Evolutionary conservation across 2,329 filamentous ascomycete genomes (phyloP), one percentile per base, ranked within the genome.

Genomic region (Claviceps pazoutovae): DNA sequence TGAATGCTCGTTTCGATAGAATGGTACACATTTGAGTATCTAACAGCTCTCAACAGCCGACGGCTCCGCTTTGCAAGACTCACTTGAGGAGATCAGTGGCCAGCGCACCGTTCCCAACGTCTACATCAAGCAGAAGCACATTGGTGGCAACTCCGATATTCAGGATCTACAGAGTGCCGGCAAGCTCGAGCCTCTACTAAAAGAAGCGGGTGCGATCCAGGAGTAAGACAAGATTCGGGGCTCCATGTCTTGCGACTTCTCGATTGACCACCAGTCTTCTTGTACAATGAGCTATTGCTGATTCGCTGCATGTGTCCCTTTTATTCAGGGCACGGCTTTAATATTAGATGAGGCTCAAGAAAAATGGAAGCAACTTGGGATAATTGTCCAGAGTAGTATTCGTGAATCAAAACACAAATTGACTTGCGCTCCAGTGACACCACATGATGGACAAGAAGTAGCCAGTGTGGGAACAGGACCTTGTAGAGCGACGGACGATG

Each of bases 51-150:
- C 2, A 19, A 14, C 19, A 94, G 88, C 83, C 57, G 91, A 97
- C 64, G 91, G 93, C 58, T 67, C 72, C 58, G 89, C 75, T 13
- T 80, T 98, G 63, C 93, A 98, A 75, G 75, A 81, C 58, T 88
- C 89, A 26, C 86, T 98, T 55, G 69, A 79, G 59, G 78, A 91
- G 57, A 79, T 97, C 62, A 88, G 82, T 53, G 76, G 79, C 67
- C 93, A 98, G 77, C 77, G 82, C 63, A 91, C 87, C 62, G 93
- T 98, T 5, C 93, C 93, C 62, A 97, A 97, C 75, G 86, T 95
- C 73, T 97, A 86, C 76, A 97, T 98, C 71, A 73, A 73, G 61
- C 73, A 89, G 73, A 74, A 94, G 74, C 91, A 96, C 72, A 94
- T 98, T 67, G 93, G 93, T 57, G 93, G 93, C 60, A 97, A 97